Base-by-base conservation (phyloP, 805 yeast species). In the Teunomyces panamensis region DNA sequence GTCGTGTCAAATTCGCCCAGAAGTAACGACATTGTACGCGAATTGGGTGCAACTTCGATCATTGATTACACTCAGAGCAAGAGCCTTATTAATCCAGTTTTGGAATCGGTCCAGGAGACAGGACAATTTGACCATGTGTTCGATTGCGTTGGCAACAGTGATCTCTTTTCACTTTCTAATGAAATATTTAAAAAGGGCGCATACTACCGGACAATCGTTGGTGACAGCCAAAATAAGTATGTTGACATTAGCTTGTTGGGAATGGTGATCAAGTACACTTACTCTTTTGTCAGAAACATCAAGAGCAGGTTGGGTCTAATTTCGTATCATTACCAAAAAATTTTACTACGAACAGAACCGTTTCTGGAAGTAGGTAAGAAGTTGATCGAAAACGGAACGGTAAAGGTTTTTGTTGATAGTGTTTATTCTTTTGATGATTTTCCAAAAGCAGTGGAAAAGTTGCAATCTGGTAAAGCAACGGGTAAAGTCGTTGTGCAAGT, bases 401-500 rank as follows among this genome's bases (percentile, higher is more conserved):
- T 80, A 45, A 61, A 65, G 42, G 67, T 81, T 4, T 61, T 69
- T 5, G 70, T 87, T 42, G 92, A 86, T 57, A 72, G 83, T 4
- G 75, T 74, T 30, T 74, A 68, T 50, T 59, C 71, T 11, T 74
- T 84, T 52, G 74, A 68, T 2, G 77, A 85, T 13, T 79, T 61
- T 51, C 52, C 73, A 42, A 59, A 68, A 7, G 94, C 89, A 1
- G 60, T 78, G 39, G 76, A 77, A 7, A 68, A 68, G 51, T 59
- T 85, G 27, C 61, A 60, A 6, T 61, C 72, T 29, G 76, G 79
- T 48, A 68, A 61, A 42, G 82, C 84, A 6, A 78, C 75, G 47
- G 96, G 96, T 32, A 89, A 88, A 62, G 69, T 85, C 43, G 77
- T 89, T n/a, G 47, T 81, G 28, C 56, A 60, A 45, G 56, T 70